Evolutionary conservation across 2,329 filamentous ascomycete genomes (phyloP).

Genomic region (Penicillium janthinellum): DNA sequence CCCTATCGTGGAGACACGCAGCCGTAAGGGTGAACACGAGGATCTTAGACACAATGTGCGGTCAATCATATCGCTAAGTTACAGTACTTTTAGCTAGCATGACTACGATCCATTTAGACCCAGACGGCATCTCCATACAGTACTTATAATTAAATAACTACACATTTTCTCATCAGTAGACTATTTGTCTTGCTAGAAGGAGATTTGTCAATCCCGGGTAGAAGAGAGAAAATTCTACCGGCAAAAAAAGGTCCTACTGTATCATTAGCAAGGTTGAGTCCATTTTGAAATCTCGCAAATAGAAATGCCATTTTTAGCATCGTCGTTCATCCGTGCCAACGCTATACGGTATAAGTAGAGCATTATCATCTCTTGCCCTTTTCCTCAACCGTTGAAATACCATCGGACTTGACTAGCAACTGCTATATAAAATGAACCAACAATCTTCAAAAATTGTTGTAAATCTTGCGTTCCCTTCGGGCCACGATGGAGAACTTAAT

Average conservation of each 20-base stretch:
- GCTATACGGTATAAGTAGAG: not conserved
- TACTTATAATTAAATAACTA: too few relatives aligned
- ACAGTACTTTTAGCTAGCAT: not conserved
- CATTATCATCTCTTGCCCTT: not conserved
- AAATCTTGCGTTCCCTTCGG: not conserved
- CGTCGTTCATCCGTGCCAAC: not conserved
- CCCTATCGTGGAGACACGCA: too few relatives aligned
- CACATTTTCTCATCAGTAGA: too few relatives aligned
- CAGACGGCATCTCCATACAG: too few relatives aligned
- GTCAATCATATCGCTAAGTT: too few relatives aligned
- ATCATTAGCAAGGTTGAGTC: not conserved
- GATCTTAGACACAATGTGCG: too few relatives aligned
- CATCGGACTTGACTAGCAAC: not conserved
- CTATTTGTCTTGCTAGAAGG: too few relatives aligned
- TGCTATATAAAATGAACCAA: not conserved
- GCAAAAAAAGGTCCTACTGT: too few relatives aligned
- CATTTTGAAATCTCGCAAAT: too few relatives aligned
- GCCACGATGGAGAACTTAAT: not conserved
- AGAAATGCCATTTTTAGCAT: not conserved
- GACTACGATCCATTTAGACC: not conserved
- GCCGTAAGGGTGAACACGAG: too few relatives aligned
- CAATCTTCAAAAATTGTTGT: not conserved
- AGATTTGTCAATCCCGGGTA: too few relatives aligned
- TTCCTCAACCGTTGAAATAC: not conserved
- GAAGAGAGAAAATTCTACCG: too few relatives aligned